Conservation (phyloP, 352 stramenopile species). For the Phytophthora sp. region DNA sequence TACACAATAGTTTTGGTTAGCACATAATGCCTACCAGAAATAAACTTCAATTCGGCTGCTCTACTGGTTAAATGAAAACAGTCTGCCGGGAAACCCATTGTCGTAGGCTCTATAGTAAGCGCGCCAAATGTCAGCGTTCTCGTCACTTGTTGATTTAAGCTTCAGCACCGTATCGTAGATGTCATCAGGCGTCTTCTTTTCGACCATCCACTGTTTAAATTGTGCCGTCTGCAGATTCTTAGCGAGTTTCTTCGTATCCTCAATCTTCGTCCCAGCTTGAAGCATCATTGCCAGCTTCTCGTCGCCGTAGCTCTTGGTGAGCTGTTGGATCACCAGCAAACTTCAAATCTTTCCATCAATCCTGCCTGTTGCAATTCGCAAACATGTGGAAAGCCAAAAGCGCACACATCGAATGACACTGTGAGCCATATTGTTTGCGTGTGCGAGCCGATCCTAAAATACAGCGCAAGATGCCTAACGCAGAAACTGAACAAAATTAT, state of each 20-base stretch:
- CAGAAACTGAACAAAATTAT: no score
- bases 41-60: no score
- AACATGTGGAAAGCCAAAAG: no score
- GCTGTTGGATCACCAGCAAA: constrained; percentile 14
- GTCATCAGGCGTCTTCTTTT: not conserved
- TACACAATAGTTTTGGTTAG: no score
- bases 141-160: not conserved
- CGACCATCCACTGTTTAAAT: constrained; percentile 14
- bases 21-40: no score
- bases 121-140: constrained; percentile 10
- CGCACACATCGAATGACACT: no score
- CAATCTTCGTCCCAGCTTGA: not conserved
- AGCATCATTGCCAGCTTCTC: constrained; percentile 15
- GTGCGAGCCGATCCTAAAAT: no score
- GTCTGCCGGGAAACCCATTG: not conserved
- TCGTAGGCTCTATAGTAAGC: constrained; percentile 21
- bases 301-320: constrained; percentile 18
- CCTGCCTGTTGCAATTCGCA: no score
- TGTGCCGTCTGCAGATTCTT: constrained; percentile 10
- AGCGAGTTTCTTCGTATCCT: not conserved
- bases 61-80: constrained; percentile 8
- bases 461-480: no score
- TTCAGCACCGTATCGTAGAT: constrained; percentile 16
- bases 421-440: no score
- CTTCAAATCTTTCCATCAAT: no score